Conservation (phyloP, 352 stramenopile species). For the Phytophthora constricta region DNA sequence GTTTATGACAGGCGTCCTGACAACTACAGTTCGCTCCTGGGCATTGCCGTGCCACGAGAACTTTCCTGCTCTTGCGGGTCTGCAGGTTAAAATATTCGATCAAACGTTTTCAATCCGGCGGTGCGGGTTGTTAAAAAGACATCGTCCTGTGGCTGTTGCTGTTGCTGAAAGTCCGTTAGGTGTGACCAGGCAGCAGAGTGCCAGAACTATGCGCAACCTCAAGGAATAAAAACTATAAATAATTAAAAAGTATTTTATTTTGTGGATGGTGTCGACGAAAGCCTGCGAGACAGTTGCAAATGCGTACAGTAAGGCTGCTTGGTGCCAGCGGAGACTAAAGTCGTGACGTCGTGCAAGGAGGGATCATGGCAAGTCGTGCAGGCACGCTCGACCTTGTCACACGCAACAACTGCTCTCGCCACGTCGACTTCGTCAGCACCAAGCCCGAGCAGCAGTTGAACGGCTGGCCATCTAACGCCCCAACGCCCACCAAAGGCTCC, state of each 20-base stretch:
- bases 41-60: neutral
- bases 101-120: too few relatives aligned
- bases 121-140: too few relatives aligned
- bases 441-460: slow-evolving; percentile 10
- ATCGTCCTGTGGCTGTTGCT: too few relatives aligned
- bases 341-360: neutral
- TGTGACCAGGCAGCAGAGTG: too few relatives aligned
- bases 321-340: neutral
- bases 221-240: too few relatives aligned
- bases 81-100: too few relatives aligned
- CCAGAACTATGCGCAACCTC: too few relatives aligned
- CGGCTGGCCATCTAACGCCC: slow-evolving; percentile 14
- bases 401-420: slow-evolving; percentile 1
- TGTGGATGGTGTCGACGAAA: neutral
- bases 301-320: neutral
- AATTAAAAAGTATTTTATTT: too few relatives aligned
- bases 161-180: too few relatives aligned
- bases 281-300: neutral
- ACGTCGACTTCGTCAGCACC: neutral
- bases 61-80: too few relatives aligned
- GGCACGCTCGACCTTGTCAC: slow-evolving; percentile 1
- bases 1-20: neutral
- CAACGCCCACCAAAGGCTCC: neutral
- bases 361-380: slow-evolving; percentile 2
- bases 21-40: neutral